phyloP scores from a whole-genome alignment of 805 yeast species.

The Yamadazyma paraphyllophila region DNA sequence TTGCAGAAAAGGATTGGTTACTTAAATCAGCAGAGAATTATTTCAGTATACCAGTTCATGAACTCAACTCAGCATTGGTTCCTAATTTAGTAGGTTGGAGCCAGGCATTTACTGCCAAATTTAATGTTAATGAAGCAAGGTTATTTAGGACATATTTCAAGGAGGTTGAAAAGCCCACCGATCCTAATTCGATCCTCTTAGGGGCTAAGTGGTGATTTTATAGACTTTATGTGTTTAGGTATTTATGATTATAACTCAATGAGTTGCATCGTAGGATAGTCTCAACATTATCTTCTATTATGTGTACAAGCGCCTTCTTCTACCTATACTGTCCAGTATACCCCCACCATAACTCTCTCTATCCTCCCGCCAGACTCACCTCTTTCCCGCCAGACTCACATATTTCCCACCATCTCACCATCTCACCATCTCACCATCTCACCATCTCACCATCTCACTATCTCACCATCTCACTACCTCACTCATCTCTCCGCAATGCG shows the following conservation, averaged over 20 bases:
- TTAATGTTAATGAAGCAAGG: conserved; percentile 32
- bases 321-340: too few relatives aligned
- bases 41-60: conserved; percentile 25
- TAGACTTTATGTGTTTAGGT: not conserved
- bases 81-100: conserved; percentile 32
- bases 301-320: too few relatives aligned
- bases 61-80: conserved; percentile 12
- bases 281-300: too few relatives aligned
- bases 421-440: too few relatives aligned
- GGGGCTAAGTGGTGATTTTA: conserved; percentile 57
- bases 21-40: conserved; percentile 34
- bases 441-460: too few relatives aligned
- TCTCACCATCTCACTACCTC: not conserved
- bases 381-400: too few relatives aligned
- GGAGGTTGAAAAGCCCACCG: conserved; percentile 52
- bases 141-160: conserved; percentile 47
- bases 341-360: too few relatives aligned
- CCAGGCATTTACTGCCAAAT: conserved; percentile 26
- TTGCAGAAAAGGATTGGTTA: conserved; percentile 45
- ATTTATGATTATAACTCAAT: too few relatives aligned
- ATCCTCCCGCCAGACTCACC: too few relatives aligned
- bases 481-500: conserved; percentile 4
- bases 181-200: conserved; percentile 44
- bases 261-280: too few relatives aligned
- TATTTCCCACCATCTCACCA: too few relatives aligned